A percentile compares a stretch with the other conserved stretches of the same genome.
phyloP scores from a whole-genome alignment of 2,329 filamentous ascomycete species.

The Huntiella savannae region DNA sequence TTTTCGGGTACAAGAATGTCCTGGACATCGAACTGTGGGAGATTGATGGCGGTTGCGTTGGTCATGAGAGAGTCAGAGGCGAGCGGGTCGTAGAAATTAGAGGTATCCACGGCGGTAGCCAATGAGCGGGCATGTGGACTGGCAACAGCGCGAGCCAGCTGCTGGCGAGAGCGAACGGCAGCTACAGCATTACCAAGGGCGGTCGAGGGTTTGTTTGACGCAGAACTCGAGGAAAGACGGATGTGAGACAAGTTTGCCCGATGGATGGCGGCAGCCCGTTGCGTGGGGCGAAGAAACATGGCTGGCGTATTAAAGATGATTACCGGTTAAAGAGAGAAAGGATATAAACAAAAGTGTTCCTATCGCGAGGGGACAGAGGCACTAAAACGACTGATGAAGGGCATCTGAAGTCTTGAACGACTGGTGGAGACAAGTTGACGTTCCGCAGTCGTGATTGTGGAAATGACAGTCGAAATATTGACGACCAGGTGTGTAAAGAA shows the following conservation, averaged over 20 bases:
- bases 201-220: too few relatives aligned
- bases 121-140: conserved; percentile 16
- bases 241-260: not conserved
- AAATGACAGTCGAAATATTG: too few relatives aligned
- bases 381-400: not conserved
- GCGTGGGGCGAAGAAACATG: conserved; percentile 21
- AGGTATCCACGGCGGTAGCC: conserved; percentile 25
- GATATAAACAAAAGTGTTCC: not conserved
- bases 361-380: not conserved
- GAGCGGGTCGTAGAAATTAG: conserved; percentile 14
- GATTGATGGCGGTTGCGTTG: conserved; percentile 15
- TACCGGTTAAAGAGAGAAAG: not conserved
- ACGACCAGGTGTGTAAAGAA: too few relatives aligned
- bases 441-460: too few relatives aligned
- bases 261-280: conserved; percentile 8
- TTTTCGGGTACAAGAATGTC: conserved; percentile 26
- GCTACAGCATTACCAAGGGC: not conserved
- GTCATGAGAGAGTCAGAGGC: conserved; percentile 7
- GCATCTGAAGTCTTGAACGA: not conserved
- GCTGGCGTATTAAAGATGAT: conserved; percentile 9
- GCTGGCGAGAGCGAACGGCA: conserved; percentile 2
- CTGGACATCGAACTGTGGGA: conserved; percentile 26
- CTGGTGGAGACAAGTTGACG: not conserved
- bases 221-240: not conserved
- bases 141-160: conserved; percentile 3